Evolutionary conservation across 2,329 filamentous ascomycete genomes (phyloP), one percentile per base, ranked within the genome.

Genomic region (Arthrobotrys iridis): DNA sequence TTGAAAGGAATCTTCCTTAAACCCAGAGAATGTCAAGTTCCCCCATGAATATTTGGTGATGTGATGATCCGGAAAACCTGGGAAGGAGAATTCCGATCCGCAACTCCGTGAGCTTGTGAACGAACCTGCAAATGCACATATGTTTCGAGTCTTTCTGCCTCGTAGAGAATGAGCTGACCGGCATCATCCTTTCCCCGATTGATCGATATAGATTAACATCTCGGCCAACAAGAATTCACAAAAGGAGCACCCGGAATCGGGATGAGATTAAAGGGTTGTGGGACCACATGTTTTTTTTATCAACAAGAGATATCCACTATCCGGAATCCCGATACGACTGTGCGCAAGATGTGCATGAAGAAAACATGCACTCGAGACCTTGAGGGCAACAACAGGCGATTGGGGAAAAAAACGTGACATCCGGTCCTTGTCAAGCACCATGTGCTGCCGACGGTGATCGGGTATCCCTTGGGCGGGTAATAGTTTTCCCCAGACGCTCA

Each of bases 401-500:
- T 33, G 48, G 46, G 26, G 18, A 3, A 46, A 48, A 73, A 73
- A 73, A 73, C 68, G 68, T 73, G 68, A 73, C 68, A 73, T 50
- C 59, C 66, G 43, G 50, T 43, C 68, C 58, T 45, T 72, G 58
- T 64, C 33, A 57, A 73, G 68, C 68, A 50, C 43, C 46, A 71
- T 30, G 46, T 60, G 28, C 22, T 48, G 55, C 46, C 65, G 55
- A 70, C 41, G 24, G 5, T 52, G 10, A 37, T 63, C 46, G 43
- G 30, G 58, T 62, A 41, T 62, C 33, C 52, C 60, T 60, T 64
- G 59, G 68, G 68, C 68, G 68, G 68, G 60, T 66, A 73, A 55
- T 37, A 37, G 41, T 65, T 73, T 65, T 73, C 68, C 68, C 68
- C 68, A 66, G 68, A 73, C 68, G 68, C 68, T 73, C 68, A 73